These are phyloP conservation scores for Rubus idaeus DNA, from an alignment of 306 rosid species.

Conservation along the genomic window DNA sequence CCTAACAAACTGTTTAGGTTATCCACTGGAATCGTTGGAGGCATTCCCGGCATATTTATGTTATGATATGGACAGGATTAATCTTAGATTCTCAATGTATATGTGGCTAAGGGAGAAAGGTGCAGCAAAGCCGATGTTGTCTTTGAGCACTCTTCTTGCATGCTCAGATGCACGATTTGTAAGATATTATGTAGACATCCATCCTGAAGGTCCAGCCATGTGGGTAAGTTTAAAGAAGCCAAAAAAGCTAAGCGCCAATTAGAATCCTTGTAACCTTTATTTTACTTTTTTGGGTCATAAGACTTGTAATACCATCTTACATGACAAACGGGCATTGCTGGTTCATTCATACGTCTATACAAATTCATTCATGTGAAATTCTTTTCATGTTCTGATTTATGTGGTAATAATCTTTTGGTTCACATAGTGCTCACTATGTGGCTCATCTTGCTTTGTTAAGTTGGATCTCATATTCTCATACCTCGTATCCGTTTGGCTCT, in stretches of 20 bases:
- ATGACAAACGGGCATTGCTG: background rate
- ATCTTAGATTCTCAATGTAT: conserved; percentile 65
- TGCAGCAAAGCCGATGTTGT: conserved; percentile 44
- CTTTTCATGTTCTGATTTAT: background rate
- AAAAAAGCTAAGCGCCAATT: conserved; percentile 21
- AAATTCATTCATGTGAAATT: background rate
- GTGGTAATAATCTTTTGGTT: background rate
- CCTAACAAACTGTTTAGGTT: conserved; percentile 46
- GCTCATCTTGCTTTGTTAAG: background rate
- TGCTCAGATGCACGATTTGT: conserved; percentile 53
- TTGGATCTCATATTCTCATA: background rate
- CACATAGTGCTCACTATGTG: too few species aligned
- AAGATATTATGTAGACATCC: conserved; percentile 59
- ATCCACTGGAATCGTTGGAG: conserved; percentile 56
- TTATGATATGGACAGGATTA: conserved; percentile 52
- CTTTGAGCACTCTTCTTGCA: conserved; percentile 65
- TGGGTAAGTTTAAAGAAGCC: conserved; percentile 53
- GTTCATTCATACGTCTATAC: background rate
- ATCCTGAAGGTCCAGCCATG: conserved; percentile 61
- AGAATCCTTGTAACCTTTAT: background rate
- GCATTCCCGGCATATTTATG: conserved; percentile 67
- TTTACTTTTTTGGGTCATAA: background rate
- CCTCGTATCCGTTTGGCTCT: too few species aligned
- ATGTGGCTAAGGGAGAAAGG: conserved; percentile 58
- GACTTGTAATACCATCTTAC: background rate